phyloP scores from a whole-genome alignment of 805 yeast genomes.

The Myxozyma monticola region DNA sequence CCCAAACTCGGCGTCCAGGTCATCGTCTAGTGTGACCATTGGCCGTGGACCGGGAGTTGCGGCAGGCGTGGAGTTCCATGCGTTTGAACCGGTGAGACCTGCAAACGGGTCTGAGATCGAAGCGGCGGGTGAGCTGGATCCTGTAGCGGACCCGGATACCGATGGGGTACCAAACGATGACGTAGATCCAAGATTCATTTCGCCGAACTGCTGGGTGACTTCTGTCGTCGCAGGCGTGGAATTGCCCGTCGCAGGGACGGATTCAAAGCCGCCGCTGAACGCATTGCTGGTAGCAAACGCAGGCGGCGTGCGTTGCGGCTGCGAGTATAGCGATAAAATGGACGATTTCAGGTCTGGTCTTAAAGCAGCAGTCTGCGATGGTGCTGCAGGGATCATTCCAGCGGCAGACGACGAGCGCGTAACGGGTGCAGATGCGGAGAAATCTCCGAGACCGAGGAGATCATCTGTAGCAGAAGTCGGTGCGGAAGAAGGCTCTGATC shows the following conservation, averaged over 20 bases:
- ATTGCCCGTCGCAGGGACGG: not conserved
- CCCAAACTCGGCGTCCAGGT: slow-evolving; percentile 20
- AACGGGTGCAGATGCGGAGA: slow-evolving; percentile 22
- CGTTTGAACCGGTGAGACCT: slow-evolving; percentile 15
- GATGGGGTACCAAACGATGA: not conserved
- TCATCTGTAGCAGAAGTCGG: slow-evolving; percentile 16
- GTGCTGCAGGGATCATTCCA: slow-evolving; percentile 13
- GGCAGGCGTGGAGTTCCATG: slow-evolving; percentile 16
- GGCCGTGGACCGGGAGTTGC: slow-evolving; percentile 13
- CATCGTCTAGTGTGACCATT: slow-evolving; percentile 16
- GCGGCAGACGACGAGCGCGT: slow-evolving; percentile 30
- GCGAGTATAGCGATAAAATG: slow-evolving; percentile 76
- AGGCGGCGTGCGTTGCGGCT: slow-evolving; percentile 40
- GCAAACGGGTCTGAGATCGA: slow-evolving; percentile 18
- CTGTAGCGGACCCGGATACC: not conserved
- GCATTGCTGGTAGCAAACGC: too few relatives aligned
- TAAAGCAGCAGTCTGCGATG: slow-evolving; percentile 34
- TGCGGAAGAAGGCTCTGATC: slow-evolving; percentile 13
- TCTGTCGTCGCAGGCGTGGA: not conserved
- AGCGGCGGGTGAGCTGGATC: slow-evolving; percentile 4
- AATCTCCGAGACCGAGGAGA: slow-evolving; percentile 12
- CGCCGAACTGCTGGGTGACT: not conserved
- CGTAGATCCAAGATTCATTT: too few relatives aligned
- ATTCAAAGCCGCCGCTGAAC: slow-evolving; percentile 12
- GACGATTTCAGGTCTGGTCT: slow-evolving; percentile 91